phyloP scores from a whole-genome alignment of 2,329 filamentous ascomycete species.

The Mariannaea elegans region DNA sequence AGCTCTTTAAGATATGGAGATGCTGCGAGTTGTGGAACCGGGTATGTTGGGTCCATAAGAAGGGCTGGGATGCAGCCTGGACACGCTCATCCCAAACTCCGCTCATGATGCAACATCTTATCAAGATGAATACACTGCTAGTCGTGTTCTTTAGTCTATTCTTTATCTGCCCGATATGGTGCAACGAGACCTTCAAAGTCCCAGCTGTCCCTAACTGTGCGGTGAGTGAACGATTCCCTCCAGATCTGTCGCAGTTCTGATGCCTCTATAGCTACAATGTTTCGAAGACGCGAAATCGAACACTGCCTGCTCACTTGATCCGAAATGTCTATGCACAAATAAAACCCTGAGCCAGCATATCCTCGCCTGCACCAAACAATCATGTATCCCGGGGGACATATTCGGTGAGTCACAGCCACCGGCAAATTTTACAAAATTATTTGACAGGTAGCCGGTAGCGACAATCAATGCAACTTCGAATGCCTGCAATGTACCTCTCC shows the following conservation, averaged over 20 bases:
- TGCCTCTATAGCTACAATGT: not conserved
- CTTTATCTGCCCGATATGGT: not conserved
- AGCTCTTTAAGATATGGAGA: not conserved
- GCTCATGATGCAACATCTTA: not conserved
- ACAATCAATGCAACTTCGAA: conserved; percentile 1
- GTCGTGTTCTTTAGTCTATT: not conserved
- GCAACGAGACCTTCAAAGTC: not conserved
- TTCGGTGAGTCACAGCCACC: not conserved
- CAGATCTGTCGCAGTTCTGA: not conserved
- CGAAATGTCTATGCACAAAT: not conserved
- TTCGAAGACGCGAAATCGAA: not conserved
- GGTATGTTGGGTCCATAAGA: not conserved
- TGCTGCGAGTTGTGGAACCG: not conserved
- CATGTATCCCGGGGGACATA: not conserved
- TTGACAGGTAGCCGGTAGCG: not conserved
- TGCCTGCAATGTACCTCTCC: not conserved
- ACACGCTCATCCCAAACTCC: not conserved
- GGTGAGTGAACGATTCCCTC: not conserved
- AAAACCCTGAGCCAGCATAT: not conserved
- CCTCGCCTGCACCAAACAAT: not conserved
- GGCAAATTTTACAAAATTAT: not conserved
- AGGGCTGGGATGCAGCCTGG: not conserved
- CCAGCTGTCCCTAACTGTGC: not conserved
- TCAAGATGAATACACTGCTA: not conserved
- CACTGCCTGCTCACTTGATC: not conserved